Percentiles rank a stretch among this genome's conserved stretches.
Conservation (phyloP, 2,329 filamentous ascomycete species). For the Aspergillus sp. region DNA sequence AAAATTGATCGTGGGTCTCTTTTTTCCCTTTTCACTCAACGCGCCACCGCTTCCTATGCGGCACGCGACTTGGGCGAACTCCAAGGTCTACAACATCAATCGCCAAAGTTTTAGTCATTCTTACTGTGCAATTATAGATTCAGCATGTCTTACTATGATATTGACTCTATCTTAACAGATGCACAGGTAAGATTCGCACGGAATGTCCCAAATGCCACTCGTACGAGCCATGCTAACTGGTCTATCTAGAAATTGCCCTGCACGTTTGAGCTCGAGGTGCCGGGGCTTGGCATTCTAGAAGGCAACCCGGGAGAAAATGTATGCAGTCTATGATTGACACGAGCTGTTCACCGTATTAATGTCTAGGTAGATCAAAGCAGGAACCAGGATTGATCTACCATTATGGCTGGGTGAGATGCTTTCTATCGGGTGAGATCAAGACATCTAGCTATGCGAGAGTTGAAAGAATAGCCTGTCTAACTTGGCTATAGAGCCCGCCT, state of each 20-base stretch:
- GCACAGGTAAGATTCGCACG: conserved; percentile 30
- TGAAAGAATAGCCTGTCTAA: neutral
- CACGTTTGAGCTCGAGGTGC: conserved; percentile 86
- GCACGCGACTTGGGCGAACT: no score
- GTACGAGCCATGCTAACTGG: neutral
- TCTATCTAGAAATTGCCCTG: conserved; percentile 78
- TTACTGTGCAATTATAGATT: neutral
- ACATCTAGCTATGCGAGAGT: neutral
- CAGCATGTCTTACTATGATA: conserved; percentile 43
- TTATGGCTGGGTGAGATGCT: conserved; percentile 96
- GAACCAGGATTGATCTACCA: conserved; percentile 76
- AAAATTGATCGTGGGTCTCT: no score
- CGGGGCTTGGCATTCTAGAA: conserved; percentile 82
- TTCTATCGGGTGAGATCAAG: conserved; percentile 39
- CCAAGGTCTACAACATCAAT: no score
- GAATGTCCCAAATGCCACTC: neutral
- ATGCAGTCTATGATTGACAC: conserved; percentile 8
- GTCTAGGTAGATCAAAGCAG: conserved; percentile 63
- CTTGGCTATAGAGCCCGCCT: conserved; percentile 32
- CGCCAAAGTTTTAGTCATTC: no score
- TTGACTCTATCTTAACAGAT: conserved; percentile 44
- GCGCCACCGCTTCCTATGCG: no score
- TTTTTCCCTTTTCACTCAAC: no score
- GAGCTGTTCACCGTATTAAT: conserved; percentile 2
- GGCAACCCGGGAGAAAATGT: conserved; percentile 66